Evolutionary conservation across 257 asterid species (phyloP), one percentile per base, ranked within the genome.

Genomic region (Cruciata laevipes): DNA sequence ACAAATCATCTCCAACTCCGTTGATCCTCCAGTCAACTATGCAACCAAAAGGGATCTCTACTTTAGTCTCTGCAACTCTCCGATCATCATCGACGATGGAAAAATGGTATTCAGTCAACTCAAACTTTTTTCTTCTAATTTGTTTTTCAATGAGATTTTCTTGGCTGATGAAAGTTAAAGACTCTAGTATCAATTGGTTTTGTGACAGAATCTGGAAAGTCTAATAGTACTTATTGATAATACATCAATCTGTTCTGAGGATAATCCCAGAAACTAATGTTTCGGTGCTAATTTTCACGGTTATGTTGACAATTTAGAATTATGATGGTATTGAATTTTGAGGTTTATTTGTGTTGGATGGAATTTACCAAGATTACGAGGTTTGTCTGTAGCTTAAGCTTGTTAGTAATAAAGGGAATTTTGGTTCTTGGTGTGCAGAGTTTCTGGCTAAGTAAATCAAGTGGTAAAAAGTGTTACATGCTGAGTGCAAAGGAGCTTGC

Each of bases 401-500:
- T 14, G 55, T 14, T 47, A 14, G 3, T 20, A n/a, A n/a, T n/a
- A n/a, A n/a, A 4, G 60, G 27, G 20, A 21, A 14, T 0, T 53
- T 53, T n/a, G 4, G 20, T 53, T 53, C 13, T 56, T 23, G 61
- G 68, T 14, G 66, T 35, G 69, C 75, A 84, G 89, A 71, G 78
- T 33, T 74, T 82, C 49, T 31, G 69, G 66, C 66, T 77, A 52
- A 53, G 56, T 49, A 77, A 69, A 37, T 16, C 73, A 53, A 75
- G 67, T 5, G 89, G 89, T 31, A 74, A 73, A 74, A 79, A 79
- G 47, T 77, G 79, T 23, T 79, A 69, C 30, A 75, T 76, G 81
- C 12, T 82, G 25, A 17, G 76, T 31, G 85, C 89, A 56, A 74
- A 76, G 71, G 79, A 74, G 35, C 85, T 84, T 25, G 14, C n/a